These are phyloP conservation scores for Berberis thunbergii DNA, from an alignment of 164 flowering plant species.

Conservation along the genomic window DNA sequence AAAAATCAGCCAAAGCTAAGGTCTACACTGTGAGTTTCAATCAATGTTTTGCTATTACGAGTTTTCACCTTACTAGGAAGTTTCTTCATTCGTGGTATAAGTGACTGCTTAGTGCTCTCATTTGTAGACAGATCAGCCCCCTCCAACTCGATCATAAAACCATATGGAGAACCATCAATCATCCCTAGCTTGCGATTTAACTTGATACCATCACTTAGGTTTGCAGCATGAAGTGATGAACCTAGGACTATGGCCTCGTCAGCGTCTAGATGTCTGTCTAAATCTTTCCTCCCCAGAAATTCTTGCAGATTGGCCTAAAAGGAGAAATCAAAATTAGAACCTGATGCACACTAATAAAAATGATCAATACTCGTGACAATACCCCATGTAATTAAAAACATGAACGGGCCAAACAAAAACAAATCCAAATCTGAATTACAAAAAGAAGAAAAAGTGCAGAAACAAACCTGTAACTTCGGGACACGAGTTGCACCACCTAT, in stretches of 20 bases:
- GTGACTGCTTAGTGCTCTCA: slow-evolving; percentile 56
- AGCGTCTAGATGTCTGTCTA: slow-evolving; percentile 95
- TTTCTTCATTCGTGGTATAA: slow-evolving; percentile 82
- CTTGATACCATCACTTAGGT: slow-evolving; percentile 97
- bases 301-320: slow-evolving; percentile 86
- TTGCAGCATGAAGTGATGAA: slow-evolving; percentile 92
- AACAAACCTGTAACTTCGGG: slow-evolving; percentile 86
- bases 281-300: slow-evolving; percentile 74
- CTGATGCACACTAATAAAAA: background rate
- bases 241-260: slow-evolving; percentile 99
- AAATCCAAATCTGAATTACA: background rate
- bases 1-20: background rate
- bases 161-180: slow-evolving; percentile 93
- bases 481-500: slow-evolving; percentile 98
- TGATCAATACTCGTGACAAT: background rate
- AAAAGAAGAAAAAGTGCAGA: background rate
- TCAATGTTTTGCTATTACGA: background rate
- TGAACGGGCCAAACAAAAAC: background rate
- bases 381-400: background rate
- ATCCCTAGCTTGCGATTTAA: slow-evolving; percentile 93
- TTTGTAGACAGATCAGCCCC: slow-evolving; percentile 64
- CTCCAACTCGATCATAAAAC: slow-evolving; percentile 58
- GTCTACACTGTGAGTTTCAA: background rate
- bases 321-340: slow-evolving; percentile 3
- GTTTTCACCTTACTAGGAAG: slow-evolving; percentile 78